Base-by-base conservation (phyloP, 164 flowering plant genomes). In the Chimonanthus praecox region DNA sequence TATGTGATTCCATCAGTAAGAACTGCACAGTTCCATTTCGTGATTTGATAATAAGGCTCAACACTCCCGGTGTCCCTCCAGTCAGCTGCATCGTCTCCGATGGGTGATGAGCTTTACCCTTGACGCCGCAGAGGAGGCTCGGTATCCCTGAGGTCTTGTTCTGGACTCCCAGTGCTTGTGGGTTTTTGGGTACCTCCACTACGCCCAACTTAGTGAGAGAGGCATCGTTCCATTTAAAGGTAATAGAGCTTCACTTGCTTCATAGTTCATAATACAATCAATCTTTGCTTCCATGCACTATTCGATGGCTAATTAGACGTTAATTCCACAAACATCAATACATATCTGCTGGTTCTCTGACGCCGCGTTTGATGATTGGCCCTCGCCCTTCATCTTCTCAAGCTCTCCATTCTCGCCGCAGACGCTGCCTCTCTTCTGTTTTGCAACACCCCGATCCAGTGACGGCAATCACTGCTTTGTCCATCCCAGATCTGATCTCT, bases 1-100 rank as follows among this genome's bases (percentile, higher is more conserved):
- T 84, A 43, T 78, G 84, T 13, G 49, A 20, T 0, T 77, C 82
- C 64, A 77, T 77, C 21, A 7, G 62, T 18, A 72, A 54, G 47
- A 71, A 66, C 67, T 51, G 20, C 49, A 21, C 44, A 4, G 44
- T 20, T 15, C 70, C 63, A 9, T 73, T 73, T 63, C 50, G 54
- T 6, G 8, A 54, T 9, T 70, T 73, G 6, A 13, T 73, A 6
- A 18, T 4, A 47, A 73, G 58, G 64, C 64, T 73, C 51, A 66
- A 51, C 16, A 15, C 46, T 2, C 11, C 49, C 8, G 47, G 16
- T 5, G 69, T 47, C 33, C 79, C 75, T 7, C 20, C 21, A 6
- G 68, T 77, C 2, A 67, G 47, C 10, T 77, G 75, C 68, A 72
- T 77, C 11, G 62, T 77, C 49, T 60, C 72, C 3, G 79, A 77